Percentiles rank a stretch among this genome's conserved stretches.
Evolutionary conservation across 768 basidiomycete genomes (phyloP).

Genomic region (Podaxis pistillaris): DNA sequence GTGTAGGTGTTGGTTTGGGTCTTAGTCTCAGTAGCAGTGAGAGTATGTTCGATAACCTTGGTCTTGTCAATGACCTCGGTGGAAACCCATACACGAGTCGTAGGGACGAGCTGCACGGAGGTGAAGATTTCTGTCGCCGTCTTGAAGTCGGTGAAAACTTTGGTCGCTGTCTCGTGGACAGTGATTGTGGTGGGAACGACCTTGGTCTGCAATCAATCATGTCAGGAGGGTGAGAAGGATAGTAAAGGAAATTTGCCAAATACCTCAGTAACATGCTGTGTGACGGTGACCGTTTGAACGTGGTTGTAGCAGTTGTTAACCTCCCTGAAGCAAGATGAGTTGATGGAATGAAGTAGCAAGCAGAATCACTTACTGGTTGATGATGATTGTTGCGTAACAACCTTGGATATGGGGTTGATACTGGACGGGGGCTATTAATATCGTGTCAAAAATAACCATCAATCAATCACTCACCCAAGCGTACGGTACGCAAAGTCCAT

Average conservation of each 20-base stretch:
- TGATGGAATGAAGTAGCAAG: not conserved
- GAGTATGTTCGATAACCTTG: conserved; percentile 52
- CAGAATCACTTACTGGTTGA: conserved; percentile 36
- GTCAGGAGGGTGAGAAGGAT: not conserved
- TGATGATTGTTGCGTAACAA: conserved; percentile 67
- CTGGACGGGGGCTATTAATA: conserved; percentile 21
- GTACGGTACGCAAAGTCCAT: conserved; percentile 53
- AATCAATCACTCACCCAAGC: conserved; percentile 51
- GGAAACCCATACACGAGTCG: conserved; percentile 65
- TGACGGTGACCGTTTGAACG: conserved; percentile 24
- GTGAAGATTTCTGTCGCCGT: conserved; percentile 46
- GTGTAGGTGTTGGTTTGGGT: conserved; percentile 58
- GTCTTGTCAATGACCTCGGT: conserved; percentile 63
- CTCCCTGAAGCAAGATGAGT: conserved; percentile 17
- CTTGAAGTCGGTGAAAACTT: conserved; percentile 38
- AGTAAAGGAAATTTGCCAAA: conserved; percentile 16
- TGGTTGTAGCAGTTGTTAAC: conserved; percentile 18
- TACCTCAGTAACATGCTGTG: conserved; percentile 36
- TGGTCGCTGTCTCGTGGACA: conserved; percentile 38
- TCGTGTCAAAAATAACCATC: not conserved
- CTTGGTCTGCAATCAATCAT: conserved; percentile 20
- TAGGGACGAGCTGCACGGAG: conserved; percentile 54
- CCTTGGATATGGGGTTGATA: conserved; percentile 40
- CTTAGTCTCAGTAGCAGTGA: conserved; percentile 62
- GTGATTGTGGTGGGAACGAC: conserved; percentile 46